phyloP scores from a whole-genome alignment of 208 protist genomes.

The Crithidia sp. region DNA sequence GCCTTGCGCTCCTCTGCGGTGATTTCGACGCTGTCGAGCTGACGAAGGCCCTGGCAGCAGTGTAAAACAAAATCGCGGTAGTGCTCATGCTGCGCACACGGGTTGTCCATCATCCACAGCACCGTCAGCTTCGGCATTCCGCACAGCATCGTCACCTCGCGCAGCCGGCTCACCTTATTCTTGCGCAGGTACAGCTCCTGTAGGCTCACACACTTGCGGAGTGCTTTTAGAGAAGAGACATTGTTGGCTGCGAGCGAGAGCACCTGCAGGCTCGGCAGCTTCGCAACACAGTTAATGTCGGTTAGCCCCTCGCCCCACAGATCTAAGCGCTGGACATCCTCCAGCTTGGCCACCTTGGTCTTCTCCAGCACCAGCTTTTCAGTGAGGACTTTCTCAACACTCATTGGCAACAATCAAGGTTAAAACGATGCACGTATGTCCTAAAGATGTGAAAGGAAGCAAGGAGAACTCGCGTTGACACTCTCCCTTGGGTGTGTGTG shows the following conservation, averaged over 20 bases:
- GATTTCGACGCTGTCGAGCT: slow-evolving; percentile 90
- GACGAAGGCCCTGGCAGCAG: slow-evolving; percentile 80
- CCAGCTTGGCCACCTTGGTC: slow-evolving; percentile 76
- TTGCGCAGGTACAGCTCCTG: slow-evolving; percentile 94
- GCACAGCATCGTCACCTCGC: slow-evolving; percentile 78
- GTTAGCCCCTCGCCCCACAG: slow-evolving; percentile 88
- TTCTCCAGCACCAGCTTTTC: slow-evolving; percentile 87
- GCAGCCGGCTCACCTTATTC: slow-evolving; percentile 82
- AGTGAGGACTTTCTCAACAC: slow-evolving; percentile 51
- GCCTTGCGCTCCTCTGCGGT: slow-evolving; percentile 66
- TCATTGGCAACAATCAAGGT: slow-evolving; percentile 5
- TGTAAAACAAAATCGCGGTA: slow-evolving; percentile 90
- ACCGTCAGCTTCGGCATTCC: slow-evolving; percentile 75
- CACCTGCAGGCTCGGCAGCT: slow-evolving; percentile 84
- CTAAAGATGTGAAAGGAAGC: too few species aligned
- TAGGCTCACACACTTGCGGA: slow-evolving; percentile 71
- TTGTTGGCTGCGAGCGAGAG: slow-evolving; percentile 88
- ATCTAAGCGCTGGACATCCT: slow-evolving; percentile 90
- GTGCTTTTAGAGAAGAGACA: slow-evolving; percentile 67
- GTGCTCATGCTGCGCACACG: slow-evolving; percentile 77
- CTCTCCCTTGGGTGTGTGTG: too few species aligned
- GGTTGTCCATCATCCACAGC: slow-evolving; percentile 94
- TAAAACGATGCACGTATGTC: too few species aligned
- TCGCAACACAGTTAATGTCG: slow-evolving; percentile 77
- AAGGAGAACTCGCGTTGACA: too few species aligned